A percentile compares a stretch with the other conserved stretches of the same genome.
phyloP scores from a whole-genome alignment of 2,329 filamentous ascomycete species.

The Alternaria dauci region DNA sequence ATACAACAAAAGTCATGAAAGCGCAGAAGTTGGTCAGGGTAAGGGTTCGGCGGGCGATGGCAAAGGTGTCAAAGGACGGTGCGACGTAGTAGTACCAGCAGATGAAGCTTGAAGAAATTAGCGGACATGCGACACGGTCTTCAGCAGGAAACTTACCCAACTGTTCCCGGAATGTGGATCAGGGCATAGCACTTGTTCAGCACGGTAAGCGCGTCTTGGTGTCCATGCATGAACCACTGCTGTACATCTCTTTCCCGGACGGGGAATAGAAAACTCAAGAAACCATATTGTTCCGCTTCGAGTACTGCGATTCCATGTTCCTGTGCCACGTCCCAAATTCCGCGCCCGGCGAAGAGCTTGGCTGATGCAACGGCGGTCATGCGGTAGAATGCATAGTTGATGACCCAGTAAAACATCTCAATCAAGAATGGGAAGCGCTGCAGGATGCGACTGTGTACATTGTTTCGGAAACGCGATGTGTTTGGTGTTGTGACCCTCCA shows the following conservation, averaged over 20 bases:
- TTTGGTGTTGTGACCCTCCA: constrained; percentile 63
- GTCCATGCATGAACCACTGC: constrained; percentile 64
- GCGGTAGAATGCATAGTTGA: constrained; percentile 71
- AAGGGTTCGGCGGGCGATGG: constrained; percentile 56
- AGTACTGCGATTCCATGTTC: constrained; percentile 64
- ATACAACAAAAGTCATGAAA: constrained; percentile 62
- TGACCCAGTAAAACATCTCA: constrained; percentile 77
- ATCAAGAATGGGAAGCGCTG: constrained; percentile 74
- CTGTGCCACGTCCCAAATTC: constrained; percentile 65
- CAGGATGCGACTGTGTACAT: constrained; percentile 69
- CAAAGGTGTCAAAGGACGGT: constrained; percentile 57
- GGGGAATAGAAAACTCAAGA: constrained; percentile 62
- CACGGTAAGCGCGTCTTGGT: constrained; percentile 62
- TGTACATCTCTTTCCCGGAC: constrained; percentile 63
- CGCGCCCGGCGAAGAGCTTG: constrained; percentile 61
- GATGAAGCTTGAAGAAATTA: constrained; percentile 60
- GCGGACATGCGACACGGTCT: constrained; percentile 16
- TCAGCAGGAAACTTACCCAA: constrained; percentile 55
- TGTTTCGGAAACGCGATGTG: constrained; percentile 66
- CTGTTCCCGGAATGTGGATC: constrained; percentile 68
- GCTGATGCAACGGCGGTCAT: constrained; percentile 64
- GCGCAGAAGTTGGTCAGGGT: constrained; percentile 63
- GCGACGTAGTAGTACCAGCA: constrained; percentile 71
- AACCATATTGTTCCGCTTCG: constrained; percentile 62
- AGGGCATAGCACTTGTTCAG: constrained; percentile 67